phyloP scores from a whole-genome alignment of 2,329 filamentous ascomycete genomes.

The Colletotrichum lindemuthianum region DNA sequence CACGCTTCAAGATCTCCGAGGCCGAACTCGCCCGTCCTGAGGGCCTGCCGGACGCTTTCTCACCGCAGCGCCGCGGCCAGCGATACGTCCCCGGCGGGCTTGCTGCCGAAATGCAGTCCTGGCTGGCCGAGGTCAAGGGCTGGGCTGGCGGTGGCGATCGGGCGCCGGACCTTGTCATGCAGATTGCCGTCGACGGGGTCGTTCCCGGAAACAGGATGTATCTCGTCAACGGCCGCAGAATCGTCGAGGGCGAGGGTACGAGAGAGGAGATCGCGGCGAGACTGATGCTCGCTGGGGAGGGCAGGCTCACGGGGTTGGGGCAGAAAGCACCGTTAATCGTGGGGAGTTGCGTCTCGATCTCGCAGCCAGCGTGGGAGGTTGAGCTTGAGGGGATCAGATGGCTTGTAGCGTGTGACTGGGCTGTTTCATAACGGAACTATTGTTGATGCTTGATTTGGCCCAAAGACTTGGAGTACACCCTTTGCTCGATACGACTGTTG shows the following conservation, averaged over 20 bases:
- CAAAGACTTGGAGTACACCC: neutral
- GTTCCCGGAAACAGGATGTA: conserved; percentile 48
- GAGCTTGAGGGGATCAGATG: conserved; percentile 45
- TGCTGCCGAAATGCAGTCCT: conserved; percentile 52
- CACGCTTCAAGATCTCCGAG: conserved; percentile 50
- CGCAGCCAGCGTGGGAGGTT: conserved; percentile 51
- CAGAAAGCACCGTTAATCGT: conserved; percentile 41
- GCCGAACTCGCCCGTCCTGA: conserved; percentile 35
- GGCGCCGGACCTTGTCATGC: conserved; percentile 35
- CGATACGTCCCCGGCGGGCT: conserved; percentile 50
- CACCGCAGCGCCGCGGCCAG: conserved; percentile 47
- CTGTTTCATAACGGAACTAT: conserved; percentile 4
- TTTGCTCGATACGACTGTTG: no score
- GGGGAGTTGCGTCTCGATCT: conserved; percentile 47
- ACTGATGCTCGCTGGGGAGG: conserved; percentile 51
- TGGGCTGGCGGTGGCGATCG: conserved; percentile 40
- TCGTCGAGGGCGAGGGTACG: conserved; percentile 2
- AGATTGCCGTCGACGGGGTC: conserved; percentile 45
- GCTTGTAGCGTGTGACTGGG: conserved; percentile 53
- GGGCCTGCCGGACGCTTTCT: conserved; percentile 44
- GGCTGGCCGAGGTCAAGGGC: conserved; percentile 53
- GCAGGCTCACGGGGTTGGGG: conserved; percentile 48
- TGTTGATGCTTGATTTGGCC: neutral
- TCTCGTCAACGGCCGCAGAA: conserved; percentile 41
- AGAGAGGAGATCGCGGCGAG: conserved; percentile 28